A percentile compares a stretch with the other conserved stretches of the same genome.
phyloP scores from a whole-genome alignment of 257 asterid species.

The Parsonsia alboflavescens region DNA sequence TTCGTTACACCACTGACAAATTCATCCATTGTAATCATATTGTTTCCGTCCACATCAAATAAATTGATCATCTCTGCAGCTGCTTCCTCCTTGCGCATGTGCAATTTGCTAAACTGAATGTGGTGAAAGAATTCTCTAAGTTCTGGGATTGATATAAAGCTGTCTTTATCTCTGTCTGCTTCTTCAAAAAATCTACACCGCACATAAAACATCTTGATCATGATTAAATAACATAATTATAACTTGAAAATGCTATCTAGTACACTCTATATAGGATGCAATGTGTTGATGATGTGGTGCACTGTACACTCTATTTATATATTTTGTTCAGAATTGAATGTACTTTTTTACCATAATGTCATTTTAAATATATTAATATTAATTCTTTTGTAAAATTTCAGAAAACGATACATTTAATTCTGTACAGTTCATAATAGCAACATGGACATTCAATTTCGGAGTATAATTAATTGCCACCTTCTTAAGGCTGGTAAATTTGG shows the following conservation, averaged over 20 bases:
- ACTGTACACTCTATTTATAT: no score
- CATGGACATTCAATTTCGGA: no score
- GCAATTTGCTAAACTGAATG: conserved; percentile 26
- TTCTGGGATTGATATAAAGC: conserved; percentile 37
- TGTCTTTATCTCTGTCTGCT: conserved; percentile 43
- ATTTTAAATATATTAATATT: no score
- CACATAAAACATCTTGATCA: not conserved
- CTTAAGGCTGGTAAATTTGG: conserved; percentile 47
- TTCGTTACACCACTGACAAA: conserved; percentile 45
- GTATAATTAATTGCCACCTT: no score
- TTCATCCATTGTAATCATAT: conserved; percentile 46
- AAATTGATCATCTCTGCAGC: conserved; percentile 36
- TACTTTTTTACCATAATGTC: no score
- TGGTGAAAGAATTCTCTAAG: conserved; percentile 36
- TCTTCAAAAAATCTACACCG: conserved; percentile 37
- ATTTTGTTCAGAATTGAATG: no score
- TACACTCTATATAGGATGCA: no score
- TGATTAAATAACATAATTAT: not conserved
- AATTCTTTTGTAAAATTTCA: no score
- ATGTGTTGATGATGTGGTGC: no score
- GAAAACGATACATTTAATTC: no score
- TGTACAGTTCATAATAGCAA: no score
- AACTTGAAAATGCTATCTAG: no score
- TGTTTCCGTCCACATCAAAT: conserved; percentile 40
- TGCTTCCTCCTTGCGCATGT: conserved; percentile 28